Percentiles rank a stretch among this genome's conserved stretches.
Evolutionary conservation across 495 filamentous ascomycete species (phyloP).

Genomic region (Lasiosphaeriaceae sp.): DNA sequence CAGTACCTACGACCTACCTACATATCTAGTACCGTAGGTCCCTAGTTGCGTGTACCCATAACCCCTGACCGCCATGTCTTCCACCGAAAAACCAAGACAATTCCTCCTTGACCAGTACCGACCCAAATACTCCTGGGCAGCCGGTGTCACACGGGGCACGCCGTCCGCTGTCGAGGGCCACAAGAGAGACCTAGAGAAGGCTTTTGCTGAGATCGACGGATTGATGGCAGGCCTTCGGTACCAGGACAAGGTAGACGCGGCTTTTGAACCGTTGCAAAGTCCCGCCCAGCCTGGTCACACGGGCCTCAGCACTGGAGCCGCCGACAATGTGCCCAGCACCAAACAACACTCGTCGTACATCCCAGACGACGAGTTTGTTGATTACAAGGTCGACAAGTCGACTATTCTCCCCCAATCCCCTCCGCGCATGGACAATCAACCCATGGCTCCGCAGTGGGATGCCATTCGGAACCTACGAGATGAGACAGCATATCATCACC

Average conservation of each 20-base stretch:
- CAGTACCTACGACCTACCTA: too few species aligned
- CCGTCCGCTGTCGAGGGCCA: neutral
- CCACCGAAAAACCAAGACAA: neutral
- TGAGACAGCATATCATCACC: slow-evolving; percentile 13
- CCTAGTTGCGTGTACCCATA: too few species aligned
- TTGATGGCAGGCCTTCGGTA: slow-evolving; percentile 2
- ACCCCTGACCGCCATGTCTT: neutral
- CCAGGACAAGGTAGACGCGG: neutral
- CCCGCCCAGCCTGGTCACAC: neutral
- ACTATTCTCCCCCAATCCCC: neutral
- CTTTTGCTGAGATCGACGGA: slow-evolving; percentile 3
- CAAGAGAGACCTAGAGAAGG: neutral
- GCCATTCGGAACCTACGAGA: slow-evolving; percentile 14
- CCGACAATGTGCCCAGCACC: neutral
- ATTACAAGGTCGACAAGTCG: neutral
- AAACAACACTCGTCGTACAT: neutral
- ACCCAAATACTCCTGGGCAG: neutral
- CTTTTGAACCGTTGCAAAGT: neutral
- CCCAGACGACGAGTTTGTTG: neutral
- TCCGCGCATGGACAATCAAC: neutral
- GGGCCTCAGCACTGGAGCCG: neutral
- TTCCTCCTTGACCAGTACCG: neutral
- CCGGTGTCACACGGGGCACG: neutral
- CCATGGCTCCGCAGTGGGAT: slow-evolving; percentile 16
- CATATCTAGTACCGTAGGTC: too few species aligned